These are phyloP conservation scores for Botrytis fragariae DNA, from an alignment of 2,329 filamentous ascomycete species.

Conservation along the genomic window DNA sequence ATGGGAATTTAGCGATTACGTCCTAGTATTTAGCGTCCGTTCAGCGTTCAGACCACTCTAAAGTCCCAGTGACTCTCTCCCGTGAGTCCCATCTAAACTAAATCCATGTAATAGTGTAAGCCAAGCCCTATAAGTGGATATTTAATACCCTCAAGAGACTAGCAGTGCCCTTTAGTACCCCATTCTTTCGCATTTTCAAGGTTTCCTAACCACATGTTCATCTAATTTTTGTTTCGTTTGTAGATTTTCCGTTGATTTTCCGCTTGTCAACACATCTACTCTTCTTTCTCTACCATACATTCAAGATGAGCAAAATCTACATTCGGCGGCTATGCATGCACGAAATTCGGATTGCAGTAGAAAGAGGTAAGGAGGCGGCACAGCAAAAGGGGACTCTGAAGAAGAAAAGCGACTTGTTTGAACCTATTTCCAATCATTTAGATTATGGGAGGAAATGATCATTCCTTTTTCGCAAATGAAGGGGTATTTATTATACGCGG, in stretches of 20 bases:
- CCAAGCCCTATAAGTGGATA: slow-evolving; percentile 11
- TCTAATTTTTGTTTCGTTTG: not conserved
- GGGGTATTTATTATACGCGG: not conserved
- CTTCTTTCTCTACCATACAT: not conserved
- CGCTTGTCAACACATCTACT: not conserved
- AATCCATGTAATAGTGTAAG: not conserved
- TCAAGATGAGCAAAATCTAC: not conserved
- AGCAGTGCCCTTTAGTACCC: not conserved
- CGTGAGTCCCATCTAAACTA: not conserved
- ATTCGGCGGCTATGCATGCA: not conserved
- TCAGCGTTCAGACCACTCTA: not conserved
- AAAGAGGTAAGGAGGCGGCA: not conserved
- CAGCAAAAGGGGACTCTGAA: not conserved
- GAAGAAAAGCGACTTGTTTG: not conserved
- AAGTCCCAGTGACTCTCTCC: not conserved
- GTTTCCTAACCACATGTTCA: not conserved
- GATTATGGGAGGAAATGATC: no score
- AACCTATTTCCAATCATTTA: not conserved
- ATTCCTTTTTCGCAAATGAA: not conserved
- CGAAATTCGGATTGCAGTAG: not conserved
- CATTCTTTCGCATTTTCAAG: not conserved
- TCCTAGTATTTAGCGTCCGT: not conserved
- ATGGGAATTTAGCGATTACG: not conserved
- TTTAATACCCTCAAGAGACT: not conserved
- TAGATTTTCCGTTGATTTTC: not conserved